A percentile compares a stretch with the other conserved stretches of the same genome.
Evolutionary conservation across 108 stramenopile species (phyloP).

Genomic region (Heterococcus sp.): DNA sequence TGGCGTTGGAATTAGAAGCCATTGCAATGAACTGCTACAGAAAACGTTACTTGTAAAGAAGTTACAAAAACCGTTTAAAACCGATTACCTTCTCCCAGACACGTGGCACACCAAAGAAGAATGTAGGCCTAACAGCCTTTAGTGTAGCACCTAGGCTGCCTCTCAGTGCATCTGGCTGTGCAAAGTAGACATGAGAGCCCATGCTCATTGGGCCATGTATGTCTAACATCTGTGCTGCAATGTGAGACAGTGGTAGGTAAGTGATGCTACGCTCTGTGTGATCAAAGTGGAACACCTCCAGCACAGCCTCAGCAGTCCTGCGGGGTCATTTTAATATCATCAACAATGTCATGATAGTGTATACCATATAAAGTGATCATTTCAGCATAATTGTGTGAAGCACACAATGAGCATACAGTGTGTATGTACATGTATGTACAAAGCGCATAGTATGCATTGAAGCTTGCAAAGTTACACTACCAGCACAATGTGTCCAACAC

Average conservation of each 20-base stretch:
- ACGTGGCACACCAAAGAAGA: constrained; percentile 76
- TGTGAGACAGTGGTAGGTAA: constrained; percentile 56
- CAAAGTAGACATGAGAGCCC: constrained; percentile 61
- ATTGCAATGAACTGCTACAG: no score
- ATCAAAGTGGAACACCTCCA: neutral
- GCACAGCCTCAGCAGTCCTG: neutral
- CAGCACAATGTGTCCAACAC: no score
- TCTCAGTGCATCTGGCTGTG: constrained; percentile 69
- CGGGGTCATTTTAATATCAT: neutral
- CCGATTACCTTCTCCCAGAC: constrained; percentile 82
- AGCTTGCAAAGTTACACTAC: no score
- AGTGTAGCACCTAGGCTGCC: constrained; percentile 65
- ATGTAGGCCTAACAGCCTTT: constrained; percentile 65
- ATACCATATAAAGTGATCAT: neutral
- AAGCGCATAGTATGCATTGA: no score
- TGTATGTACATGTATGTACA: no score
- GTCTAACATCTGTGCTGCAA: constrained; percentile 67
- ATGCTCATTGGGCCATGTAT: constrained; percentile 55
- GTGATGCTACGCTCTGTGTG: constrained; percentile 7
- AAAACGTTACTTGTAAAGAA: no score
- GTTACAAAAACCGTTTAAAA: no score
- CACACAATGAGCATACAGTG: no score
- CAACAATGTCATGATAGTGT: neutral
- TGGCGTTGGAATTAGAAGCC: no score
- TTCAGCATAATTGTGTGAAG: neutral